phyloP scores from a whole-genome alignment of 805 yeast genomes.

The Wickerhamomyces strasburgensis region DNA sequence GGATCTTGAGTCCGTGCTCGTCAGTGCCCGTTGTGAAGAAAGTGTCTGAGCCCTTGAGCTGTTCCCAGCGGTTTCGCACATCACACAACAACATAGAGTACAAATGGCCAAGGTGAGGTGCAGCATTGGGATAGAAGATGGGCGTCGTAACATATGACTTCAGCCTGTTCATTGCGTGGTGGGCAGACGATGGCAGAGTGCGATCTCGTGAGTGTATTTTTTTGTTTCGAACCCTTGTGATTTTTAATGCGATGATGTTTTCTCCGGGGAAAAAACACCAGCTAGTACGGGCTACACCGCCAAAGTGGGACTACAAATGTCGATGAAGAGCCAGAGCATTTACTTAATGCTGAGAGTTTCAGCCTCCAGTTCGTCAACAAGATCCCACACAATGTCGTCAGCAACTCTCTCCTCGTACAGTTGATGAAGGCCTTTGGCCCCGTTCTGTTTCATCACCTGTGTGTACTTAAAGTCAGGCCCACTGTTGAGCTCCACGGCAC shows the following conservation, averaged over 20 bases:
- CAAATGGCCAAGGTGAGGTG: constrained; percentile 91
- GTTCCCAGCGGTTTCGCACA: constrained; percentile 69
- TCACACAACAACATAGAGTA: constrained; percentile 86
- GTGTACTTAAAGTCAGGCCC: constrained; percentile 55
- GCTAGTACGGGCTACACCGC: no score
- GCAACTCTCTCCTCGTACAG: constrained; percentile 66
- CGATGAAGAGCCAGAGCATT: no score
- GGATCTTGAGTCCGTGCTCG: constrained; percentile 94
- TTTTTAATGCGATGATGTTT: no score
- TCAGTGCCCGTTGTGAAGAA: constrained; percentile 89
- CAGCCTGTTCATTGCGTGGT: no score
- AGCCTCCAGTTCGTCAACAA: constrained; percentile 78
- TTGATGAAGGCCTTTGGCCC: constrained; percentile 47
- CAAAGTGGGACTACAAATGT: no score
- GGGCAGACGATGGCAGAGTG: no score
- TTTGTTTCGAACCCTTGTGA: no score
- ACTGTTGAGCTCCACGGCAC: constrained; percentile 64
- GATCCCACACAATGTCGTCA: constrained; percentile 79
- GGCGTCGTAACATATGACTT: constrained; percentile 83
- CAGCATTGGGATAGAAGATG: constrained; percentile 92
- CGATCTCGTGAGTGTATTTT: no score
- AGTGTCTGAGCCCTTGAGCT: constrained; percentile 37
- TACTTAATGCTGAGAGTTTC: constrained; percentile 21
- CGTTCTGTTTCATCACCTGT: constrained; percentile 31
- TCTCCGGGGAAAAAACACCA: no score